phyloP scores from a whole-genome alignment of 106 monocot genomes.

The Dioscorea alata region DNA sequence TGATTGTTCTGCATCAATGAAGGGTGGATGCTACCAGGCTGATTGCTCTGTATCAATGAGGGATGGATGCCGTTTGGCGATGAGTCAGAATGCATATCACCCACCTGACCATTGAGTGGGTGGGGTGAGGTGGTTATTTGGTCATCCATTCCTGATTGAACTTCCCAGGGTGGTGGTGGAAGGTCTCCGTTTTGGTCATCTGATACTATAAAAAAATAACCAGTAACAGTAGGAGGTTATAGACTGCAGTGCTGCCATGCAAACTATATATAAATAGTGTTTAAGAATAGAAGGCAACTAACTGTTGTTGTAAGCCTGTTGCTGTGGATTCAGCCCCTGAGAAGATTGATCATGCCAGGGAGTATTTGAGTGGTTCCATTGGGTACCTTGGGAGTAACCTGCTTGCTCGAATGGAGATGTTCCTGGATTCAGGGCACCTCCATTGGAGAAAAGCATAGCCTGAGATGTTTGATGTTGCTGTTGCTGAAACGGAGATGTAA shows the following conservation, averaged over 20 bases:
- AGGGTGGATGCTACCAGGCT: background rate
- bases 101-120: background rate
- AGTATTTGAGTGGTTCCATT: conserved; percentile 10
- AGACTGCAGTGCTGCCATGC: no score
- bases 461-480: background rate
- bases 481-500: conserved; percentile 5
- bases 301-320: conserved; percentile 10
- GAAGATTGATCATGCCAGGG: conserved; percentile 14
- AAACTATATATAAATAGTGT: no score
- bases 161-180: conserved; percentile 47
- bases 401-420: conserved; percentile 8
- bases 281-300: no score
- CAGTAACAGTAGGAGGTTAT: background rate
- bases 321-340: conserved; percentile 10
- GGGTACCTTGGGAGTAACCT: conserved; percentile 6
- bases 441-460: conserved; percentile 17
- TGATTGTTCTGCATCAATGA: background rate
- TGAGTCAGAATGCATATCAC: background rate
- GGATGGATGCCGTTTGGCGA: background rate
- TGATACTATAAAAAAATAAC: conserved; percentile 2
- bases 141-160: conserved; percentile 18
- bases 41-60: background rate
- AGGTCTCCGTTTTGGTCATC: conserved; percentile 24
- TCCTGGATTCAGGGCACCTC: background rate
- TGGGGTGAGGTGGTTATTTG: background rate